phyloP scores from a whole-genome alignment of 768 basidiomycete genomes.

The Pisolithus albus region DNA sequence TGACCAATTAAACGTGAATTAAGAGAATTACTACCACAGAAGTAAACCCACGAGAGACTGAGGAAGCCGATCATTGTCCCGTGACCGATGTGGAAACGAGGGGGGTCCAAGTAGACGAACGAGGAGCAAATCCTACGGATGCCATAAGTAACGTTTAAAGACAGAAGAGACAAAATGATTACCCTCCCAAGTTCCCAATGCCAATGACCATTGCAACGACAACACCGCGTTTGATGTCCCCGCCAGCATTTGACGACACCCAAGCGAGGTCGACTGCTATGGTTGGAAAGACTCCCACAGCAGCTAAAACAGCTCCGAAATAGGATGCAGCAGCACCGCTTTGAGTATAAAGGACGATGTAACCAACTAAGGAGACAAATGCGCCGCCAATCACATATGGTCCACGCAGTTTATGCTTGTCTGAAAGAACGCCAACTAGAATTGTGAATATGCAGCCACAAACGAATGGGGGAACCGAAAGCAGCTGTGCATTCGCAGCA shows the following conservation, averaged over 20 bases:
- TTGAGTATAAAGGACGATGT: slow-evolving; percentile 39
- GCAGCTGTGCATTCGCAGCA: slow-evolving; percentile 41
- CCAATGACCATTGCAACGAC: slow-evolving; percentile 49
- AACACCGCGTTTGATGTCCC: slow-evolving; percentile 47
- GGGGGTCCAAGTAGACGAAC: slow-evolving; percentile 35
- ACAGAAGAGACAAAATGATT: slow-evolving; percentile 14
- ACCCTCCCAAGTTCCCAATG: slow-evolving; percentile 51
- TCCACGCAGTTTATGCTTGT: slow-evolving; percentile 37
- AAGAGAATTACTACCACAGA: slow-evolving; percentile 8
- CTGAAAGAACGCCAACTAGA: slow-evolving; percentile 35
- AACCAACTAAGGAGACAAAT: slow-evolving; percentile 43
- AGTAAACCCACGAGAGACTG: slow-evolving; percentile 16
- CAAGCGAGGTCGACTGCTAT: slow-evolving; percentile 46
- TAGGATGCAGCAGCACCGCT: slow-evolving; percentile 28
- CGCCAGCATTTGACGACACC: slow-evolving; percentile 50
- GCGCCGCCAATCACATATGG: slow-evolving; percentile 42
- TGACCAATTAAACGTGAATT: slow-evolving; percentile 26
- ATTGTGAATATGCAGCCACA: slow-evolving; percentile 41
- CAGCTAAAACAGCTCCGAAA: slow-evolving; percentile 42
- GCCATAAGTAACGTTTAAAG: slow-evolving; percentile 3
- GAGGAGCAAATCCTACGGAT: slow-evolving; percentile 34
- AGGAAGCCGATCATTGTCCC: slow-evolving; percentile 33
- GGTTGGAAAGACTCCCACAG: slow-evolving; percentile 47
- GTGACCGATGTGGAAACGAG: slow-evolving; percentile 33
- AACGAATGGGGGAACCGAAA: slow-evolving; percentile 46